Evolutionary conservation across 768 basidiomycete genomes (phyloP).

Genomic region (Rhizopogon rudus): DNA sequence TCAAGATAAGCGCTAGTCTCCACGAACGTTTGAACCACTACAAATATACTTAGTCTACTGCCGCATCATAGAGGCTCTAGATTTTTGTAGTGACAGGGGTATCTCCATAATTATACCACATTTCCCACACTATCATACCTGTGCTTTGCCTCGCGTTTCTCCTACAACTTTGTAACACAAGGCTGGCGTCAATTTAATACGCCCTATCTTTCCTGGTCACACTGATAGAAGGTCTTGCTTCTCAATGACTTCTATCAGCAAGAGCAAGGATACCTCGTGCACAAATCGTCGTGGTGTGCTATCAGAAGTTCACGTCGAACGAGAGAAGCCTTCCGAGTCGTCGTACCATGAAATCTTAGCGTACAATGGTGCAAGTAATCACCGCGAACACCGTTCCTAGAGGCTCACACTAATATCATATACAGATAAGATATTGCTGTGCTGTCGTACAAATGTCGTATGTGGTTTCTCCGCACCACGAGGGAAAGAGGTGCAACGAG

Average conservation of each 20-base stretch:
- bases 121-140: background rate
- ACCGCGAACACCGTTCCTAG: background rate
- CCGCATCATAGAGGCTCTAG: no score
- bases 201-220: background rate
- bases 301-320: slow-evolving; percentile 1
- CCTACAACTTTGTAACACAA: background rate
- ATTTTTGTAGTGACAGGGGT: background rate
- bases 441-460: background rate
- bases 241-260: background rate
- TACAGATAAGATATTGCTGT: background rate
- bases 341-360: background rate
- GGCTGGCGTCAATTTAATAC: slow-evolving; percentile 1
- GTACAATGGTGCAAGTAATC: background rate
- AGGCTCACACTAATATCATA: background rate
- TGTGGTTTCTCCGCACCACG: background rate
- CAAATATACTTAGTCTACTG: no score
- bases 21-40: no score
- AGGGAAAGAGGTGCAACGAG: background rate
- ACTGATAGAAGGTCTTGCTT: background rate
- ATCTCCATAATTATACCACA: background rate
- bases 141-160: background rate
- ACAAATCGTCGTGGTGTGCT: background rate
- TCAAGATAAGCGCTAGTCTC: no score
- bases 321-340: background rate
- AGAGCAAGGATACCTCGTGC: slow-evolving; percentile 2